These are phyloP conservation scores for Arthrinium phaeospermum DNA, from an alignment of 2,329 filamentous ascomycete species.

Conservation along the genomic window DNA sequence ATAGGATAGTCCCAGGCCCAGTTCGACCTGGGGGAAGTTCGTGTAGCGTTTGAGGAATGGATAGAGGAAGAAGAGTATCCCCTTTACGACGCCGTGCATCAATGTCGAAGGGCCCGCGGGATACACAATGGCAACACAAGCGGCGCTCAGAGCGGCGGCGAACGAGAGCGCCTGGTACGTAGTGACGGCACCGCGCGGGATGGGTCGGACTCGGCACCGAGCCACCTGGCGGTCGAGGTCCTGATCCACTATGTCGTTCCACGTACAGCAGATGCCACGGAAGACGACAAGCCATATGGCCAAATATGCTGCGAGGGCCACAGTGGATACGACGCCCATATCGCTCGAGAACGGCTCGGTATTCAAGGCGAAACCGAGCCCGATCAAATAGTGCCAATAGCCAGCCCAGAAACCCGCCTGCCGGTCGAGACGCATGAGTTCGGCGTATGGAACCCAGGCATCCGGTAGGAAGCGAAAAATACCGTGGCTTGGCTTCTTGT, in stretches of 20 bases:
- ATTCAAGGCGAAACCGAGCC: conserved; percentile 52
- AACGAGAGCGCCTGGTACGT: conserved; percentile 41
- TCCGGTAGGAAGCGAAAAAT: conserved; percentile 50
- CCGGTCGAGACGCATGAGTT: conserved; percentile 59
- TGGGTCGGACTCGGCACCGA: conserved; percentile 55
- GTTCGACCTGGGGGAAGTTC: conserved; percentile 56
- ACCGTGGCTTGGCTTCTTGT: too few relatives aligned
- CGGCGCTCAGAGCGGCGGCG: conserved; percentile 39
- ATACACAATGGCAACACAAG: conserved; percentile 34
- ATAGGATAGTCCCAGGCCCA: conserved; percentile 39
- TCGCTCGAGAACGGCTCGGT: conserved; percentile 27
- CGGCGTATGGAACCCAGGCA: conserved; percentile 59
- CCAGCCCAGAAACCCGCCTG: conserved; percentile 57
- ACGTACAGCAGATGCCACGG: conserved; percentile 56
- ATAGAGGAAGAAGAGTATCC: conserved; percentile 49
- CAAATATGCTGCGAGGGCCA: conserved; percentile 36
- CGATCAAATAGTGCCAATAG: conserved; percentile 53
- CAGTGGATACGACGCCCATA: neutral
- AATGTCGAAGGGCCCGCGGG: conserved; percentile 46
- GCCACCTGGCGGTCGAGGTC: conserved; percentile 58
- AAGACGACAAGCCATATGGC: conserved; percentile 50
- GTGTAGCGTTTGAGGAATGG: conserved; percentile 58
- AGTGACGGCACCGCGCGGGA: conserved; percentile 55
- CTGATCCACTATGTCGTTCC: conserved; percentile 62
- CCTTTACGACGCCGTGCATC: conserved; percentile 37